Base-by-base conservation (phyloP, 2,329 filamentous ascomycete genomes). In the Aspergillus texensis region DNA sequence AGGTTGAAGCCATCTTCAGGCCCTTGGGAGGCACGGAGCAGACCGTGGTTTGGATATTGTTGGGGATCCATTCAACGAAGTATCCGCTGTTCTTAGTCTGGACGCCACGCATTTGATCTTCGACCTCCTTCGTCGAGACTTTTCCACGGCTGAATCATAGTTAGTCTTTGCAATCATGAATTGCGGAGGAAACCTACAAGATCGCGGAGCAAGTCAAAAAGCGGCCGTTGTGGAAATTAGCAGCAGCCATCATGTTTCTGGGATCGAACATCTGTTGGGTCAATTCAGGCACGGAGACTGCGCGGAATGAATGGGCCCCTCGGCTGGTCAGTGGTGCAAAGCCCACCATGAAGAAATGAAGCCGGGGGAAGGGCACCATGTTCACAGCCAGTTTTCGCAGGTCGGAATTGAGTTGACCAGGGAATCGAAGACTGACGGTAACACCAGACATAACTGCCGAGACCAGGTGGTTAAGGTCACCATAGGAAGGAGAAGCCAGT, bases 171-270 rank as follows among this genome's bases (percentile, higher is more conserved):
- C 12, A 12, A 39, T 32, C 24, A 36, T 19, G 4, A 11, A 9
- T 24, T 36, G 1, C 16, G 48, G 41, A 41, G 50, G 67, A 36
- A 45, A 84, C 88, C 82, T 82, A 88, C 67, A 99, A 99, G 84
- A 99, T 97, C 80, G 95, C 94, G 82, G 91, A 98, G 91, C 95
- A 99, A 74, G 95, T 99, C 78, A 99, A 89, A 88, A 98, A 99
- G 78, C 95, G 95, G 82, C 95, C 95, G 83, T 98, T 99, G 78
- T 95, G 93, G 93, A 99, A 99, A 86, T 99, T 95, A 69, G 94
- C 96, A 70, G 95, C 95, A 84, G 95, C 95, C 95, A 99, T 99
- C 94, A 99, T 99, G 91, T 99, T 99, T 93, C 98, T 98, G 78
- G 95, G 94, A 87, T 99, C 95, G 87, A 96, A 99, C 93, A 99